Base-by-base conservation (phyloP, 352 stramenopile genomes). In the Peronospora tabacina region DNA sequence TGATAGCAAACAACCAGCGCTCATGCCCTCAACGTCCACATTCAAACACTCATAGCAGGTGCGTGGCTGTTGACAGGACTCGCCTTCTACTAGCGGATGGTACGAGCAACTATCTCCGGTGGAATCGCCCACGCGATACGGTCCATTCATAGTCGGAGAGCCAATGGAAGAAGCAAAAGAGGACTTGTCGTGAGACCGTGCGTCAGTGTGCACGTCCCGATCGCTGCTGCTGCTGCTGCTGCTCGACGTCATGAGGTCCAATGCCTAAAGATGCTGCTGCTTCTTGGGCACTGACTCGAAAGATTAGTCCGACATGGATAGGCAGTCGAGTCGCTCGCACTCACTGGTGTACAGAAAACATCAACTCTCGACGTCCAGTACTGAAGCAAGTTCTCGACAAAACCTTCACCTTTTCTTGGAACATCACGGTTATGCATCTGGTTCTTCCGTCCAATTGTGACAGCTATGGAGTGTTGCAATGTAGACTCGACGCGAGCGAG, bases 31-130 rank as follows among this genome's bases (percentile, higher is more conserved):
- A 6, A 86, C 46, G 22, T 58, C 48, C 33, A 54, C 47, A 52
- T 87, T 87, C 22, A 90, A 58, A 60, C 78, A 90, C 61, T 87
- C 75, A 49, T 77, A 83, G 47, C 78, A 89, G 0, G 62, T 72
- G 33, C 78, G 73, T 28, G 78, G 73, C 48, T 82, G 52, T 8
- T 72, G 75, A 40, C 78, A 90, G 5, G 41, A 64, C 33, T 55
- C 47, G n/a, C 50, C 56, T 7, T 62, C 44, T 16, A 64, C 37
- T n/a, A 65, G 43, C 7, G 53, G 49, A 63, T 86, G 84, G 58
- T 82, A 86, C 52, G 68, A 76, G 58, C 78, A 90, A 26, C 67
- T 73, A 43, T 82, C 70, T 46, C 61, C 74, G 15, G 66, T 63
- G 1, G 55, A 55, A 50, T 76, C 70, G 50, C 75, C 61, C 35